Conservation (phyloP, 371 early-diverging fungal species). For the Rhizomucor pusillus region DNA sequence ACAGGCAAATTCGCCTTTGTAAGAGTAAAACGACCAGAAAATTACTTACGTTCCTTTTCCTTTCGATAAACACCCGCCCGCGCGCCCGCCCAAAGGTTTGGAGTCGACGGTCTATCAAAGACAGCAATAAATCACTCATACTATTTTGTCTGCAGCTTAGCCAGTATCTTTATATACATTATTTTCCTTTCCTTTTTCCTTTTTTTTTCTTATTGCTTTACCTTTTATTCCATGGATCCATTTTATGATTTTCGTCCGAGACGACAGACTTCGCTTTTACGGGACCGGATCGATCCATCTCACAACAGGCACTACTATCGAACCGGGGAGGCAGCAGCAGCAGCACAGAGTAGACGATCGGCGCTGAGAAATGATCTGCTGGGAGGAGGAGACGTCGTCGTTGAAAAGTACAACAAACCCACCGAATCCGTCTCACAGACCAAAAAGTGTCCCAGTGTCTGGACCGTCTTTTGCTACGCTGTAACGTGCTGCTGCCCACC, state of each 20-base stretch:
- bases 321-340: slow-evolving; percentile 20
- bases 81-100: background rate
- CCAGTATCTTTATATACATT: slow-evolving; percentile 2
- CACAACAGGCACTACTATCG: slow-evolving; percentile 46
- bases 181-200: slow-evolving; percentile 3
- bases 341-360: slow-evolving; percentile 10
- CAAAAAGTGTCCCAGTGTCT: slow-evolving; percentile 16
- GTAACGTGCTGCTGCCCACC: slow-evolving; percentile 59
- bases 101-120: background rate
- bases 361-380: slow-evolving; percentile 17
- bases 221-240: slow-evolving; percentile 1
- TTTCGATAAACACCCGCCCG: background rate
- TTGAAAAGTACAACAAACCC: background rate
- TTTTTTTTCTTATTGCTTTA: slow-evolving; percentile 12
- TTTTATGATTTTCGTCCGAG: slow-evolving; percentile 3
- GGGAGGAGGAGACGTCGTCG: slow-evolving; percentile 10
- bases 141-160: background rate
- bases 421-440: background rate
- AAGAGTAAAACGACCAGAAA: no score
- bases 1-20: no score
- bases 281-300: slow-evolving; percentile 46
- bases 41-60: no score
- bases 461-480: slow-evolving; percentile 50
- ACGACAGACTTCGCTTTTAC: slow-evolving; percentile 55
- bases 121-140: background rate